Evolutionary conservation across 805 yeast species (phyloP).

Genomic region (Yamadazyma nakazawae): DNA sequence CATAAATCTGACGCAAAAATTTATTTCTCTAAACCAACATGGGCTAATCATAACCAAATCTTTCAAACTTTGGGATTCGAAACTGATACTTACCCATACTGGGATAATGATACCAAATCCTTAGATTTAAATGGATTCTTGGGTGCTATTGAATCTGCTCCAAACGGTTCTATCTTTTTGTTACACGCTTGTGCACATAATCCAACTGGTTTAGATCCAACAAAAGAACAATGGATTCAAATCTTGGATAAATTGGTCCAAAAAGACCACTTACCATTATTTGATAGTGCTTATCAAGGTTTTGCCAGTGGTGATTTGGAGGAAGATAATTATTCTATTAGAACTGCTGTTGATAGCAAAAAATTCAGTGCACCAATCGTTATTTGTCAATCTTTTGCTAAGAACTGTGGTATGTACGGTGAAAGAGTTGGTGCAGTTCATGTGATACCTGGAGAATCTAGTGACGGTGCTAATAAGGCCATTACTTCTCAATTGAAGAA

Average conservation of each 20-base stretch:
- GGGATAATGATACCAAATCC: conserved; percentile 68
- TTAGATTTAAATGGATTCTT: conserved; percentile 72
- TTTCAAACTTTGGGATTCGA: conserved; percentile 68
- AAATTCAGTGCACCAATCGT: conserved; percentile 34
- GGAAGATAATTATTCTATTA: conserved; percentile 80
- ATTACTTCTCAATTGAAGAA: conserved; percentile 72
- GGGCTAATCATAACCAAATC: conserved; percentile 94
- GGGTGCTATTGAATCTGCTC: conserved; percentile 59
- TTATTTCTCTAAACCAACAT: conserved; percentile 86
- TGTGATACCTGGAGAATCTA: conserved; percentile 49
- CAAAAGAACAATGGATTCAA: conserved; percentile 71
- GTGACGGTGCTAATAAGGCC: conserved; percentile 47
- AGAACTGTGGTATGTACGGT: conserved; percentile 95
- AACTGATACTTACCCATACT: conserved; percentile 77
- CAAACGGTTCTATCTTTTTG: conserved; percentile 71
- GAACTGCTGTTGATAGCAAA: conserved; percentile 51
- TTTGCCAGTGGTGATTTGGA: conserved; percentile 87
- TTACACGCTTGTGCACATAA: conserved; percentile 97
- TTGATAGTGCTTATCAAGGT: conserved; percentile 97
- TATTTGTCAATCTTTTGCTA: conserved; percentile 93
- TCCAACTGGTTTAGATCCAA: conserved; percentile 96
- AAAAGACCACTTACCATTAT: conserved; percentile 71
- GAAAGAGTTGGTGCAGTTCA: conserved; percentile 96
- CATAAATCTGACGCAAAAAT: conserved; percentile 40
- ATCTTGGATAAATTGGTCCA: conserved; percentile 61